Conservation (phyloP, 257 asterid genomes). For the Salvia rosmarinus region DNA sequence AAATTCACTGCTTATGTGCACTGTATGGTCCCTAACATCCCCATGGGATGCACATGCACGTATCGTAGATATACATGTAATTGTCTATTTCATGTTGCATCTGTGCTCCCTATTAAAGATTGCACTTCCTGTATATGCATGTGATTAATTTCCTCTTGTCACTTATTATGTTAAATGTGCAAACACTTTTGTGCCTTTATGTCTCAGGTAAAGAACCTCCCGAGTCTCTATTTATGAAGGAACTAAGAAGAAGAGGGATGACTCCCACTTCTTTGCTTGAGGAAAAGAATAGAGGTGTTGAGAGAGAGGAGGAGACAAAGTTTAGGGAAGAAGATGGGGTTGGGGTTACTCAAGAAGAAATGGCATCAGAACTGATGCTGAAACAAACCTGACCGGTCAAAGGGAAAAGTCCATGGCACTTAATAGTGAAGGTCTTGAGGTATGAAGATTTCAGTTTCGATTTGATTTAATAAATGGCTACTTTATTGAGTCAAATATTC, state of each 20-base stretch:
- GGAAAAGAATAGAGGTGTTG: conserved; percentile 59
- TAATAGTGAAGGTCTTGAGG: conserved; percentile 99
- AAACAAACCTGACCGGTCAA: conserved; percentile 58
- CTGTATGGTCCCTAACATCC: background rate
- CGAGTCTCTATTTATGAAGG: conserved; percentile 90
- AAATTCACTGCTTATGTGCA: background rate
- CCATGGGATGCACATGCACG: background rate
- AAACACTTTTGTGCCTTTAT: background rate
- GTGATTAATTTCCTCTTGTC: conserved; percentile 4
- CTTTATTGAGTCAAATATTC: background rate
- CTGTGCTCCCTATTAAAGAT: background rate
- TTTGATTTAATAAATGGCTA: background rate
- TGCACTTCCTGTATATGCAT: conserved; percentile 2
- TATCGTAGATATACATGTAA: background rate
- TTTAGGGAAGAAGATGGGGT: conserved; percentile 83
- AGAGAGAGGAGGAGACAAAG: conserved; percentile 53
- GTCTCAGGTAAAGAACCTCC: conserved; percentile 91
- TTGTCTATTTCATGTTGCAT: background rate
- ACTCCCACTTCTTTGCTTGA: conserved; percentile 84
- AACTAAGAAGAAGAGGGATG: conserved; percentile 87
- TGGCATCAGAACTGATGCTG: conserved; percentile 60
- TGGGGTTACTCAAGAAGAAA: conserved; percentile 65
- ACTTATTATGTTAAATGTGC: conserved; percentile 20
- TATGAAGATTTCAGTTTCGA: conserved; percentile 32
- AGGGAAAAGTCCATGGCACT: conserved; percentile 84